Base-by-base conservation (phyloP, 257 asterid species). In the Fraxinus quadrangulata region DNA sequence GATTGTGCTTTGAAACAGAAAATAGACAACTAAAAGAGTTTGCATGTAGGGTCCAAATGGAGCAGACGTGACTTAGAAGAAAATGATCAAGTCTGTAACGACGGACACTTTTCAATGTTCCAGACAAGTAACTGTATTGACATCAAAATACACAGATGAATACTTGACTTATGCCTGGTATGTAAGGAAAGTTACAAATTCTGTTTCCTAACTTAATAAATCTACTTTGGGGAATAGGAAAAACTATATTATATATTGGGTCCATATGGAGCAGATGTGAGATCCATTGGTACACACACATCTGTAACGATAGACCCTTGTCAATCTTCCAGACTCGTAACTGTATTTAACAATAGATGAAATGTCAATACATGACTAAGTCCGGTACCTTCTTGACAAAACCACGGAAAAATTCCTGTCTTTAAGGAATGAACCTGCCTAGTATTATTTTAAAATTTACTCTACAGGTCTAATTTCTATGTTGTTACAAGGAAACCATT, bases 71-170 rank as follows among this genome's bases (percentile, higher is more conserved):
- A 84, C 85, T 94, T 17, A 42, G 7, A 47, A 73, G 39, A 78
- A 73, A 75, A 65, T 75, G 36, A 83, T 33, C 82, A 71, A 86
- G 84, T 84, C 93, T 81, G 93, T 86, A 90, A 90, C 96, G 89
- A 90, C 28, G 91, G 89, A 87, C 78, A 49, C 85, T 13, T 78
- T 87, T 73, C 3, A 6, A 75, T 90, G 26, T 90, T 17, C 91
- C 91, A 90, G 93, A 37, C 85, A 40, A 71, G 94, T 89, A 90
- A 90, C 96, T 49, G 94, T 80, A 85, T 80, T 86, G 71, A 67
- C 94, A 89, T 79, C 89, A 79, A 69, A 49, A 72, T 31, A 79
- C 66, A 11, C 45, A 70, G 83, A 83, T 84, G 80, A 85, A 78
- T 67, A 87, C 96, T 87, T 92, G 97, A 87, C 87, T 87, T 59